phyloP scores from a whole-genome alignment of 139 green algal genomes.

The Chlorella vulgaris region DNA sequence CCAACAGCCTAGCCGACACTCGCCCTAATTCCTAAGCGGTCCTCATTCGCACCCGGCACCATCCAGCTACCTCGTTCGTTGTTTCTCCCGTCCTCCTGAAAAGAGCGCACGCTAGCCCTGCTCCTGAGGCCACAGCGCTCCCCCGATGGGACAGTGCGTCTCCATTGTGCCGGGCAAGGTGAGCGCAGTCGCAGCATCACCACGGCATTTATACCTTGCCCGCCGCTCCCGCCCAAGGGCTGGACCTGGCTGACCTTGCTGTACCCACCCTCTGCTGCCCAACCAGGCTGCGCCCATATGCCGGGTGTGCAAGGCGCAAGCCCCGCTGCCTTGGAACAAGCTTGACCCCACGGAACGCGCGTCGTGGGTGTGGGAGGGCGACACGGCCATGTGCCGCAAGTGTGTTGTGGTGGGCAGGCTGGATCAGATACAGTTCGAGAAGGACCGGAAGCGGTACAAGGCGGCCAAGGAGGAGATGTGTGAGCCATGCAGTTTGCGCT shows the following conservation, averaged over 20 bases:
- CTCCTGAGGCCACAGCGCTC: background rate
- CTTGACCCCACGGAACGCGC: background rate
- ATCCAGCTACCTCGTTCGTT: background rate
- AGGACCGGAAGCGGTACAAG: conserved; percentile 25
- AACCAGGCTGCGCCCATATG: too few species aligned
- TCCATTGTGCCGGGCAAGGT: background rate
- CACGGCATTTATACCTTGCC: background rate
- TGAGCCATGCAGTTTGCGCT: conserved; percentile 5
- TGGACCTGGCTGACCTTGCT: background rate
- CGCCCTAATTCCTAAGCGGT: too few species aligned
- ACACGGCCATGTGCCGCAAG: background rate
- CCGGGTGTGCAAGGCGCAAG: too few species aligned
- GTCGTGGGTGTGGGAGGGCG: background rate
- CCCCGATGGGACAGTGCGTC: conserved; percentile 7
- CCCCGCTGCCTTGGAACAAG: background rate
- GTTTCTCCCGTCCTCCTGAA: background rate
- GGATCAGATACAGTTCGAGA: conserved; percentile 27
- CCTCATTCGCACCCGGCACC: too few species aligned
- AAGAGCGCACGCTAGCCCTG: background rate
- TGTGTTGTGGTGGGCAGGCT: background rate
- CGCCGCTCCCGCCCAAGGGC: background rate
- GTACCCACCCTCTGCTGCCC: too few species aligned
- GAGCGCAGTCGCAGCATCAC: background rate
- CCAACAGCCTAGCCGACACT: too few species aligned
- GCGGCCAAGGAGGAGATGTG: conserved; percentile 31